Conservation (phyloP, 768 basidiomycete species). For the Termitomyces sp. region DNA sequence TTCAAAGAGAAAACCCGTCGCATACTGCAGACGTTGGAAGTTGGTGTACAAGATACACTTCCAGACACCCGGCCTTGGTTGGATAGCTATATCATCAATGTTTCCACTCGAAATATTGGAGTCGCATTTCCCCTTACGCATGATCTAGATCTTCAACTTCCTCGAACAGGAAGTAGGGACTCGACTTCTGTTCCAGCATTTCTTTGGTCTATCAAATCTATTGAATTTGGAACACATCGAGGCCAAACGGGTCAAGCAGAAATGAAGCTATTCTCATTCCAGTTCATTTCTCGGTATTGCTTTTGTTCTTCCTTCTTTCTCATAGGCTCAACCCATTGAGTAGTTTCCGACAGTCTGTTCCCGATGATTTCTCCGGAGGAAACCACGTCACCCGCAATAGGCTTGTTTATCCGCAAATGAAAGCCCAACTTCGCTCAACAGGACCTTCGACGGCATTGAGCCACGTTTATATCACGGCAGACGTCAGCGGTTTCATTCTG, state of each 20-base stretch:
- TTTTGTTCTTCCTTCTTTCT: conserved; percentile 1
- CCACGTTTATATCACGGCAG: conserved; percentile 59
- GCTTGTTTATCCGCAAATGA: conserved; percentile 79
- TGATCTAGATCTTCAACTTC: conserved; percentile 52
- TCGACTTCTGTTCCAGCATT: conserved; percentile 66
- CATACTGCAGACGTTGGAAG: conserved; percentile 73
- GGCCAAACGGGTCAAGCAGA: conserved; percentile 77
- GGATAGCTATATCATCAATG: conserved; percentile 47
- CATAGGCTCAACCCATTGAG: conserved; percentile 8
- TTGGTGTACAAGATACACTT: conserved; percentile 43
- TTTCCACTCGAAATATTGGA: conserved; percentile 69
- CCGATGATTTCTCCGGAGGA: conserved; percentile 68
- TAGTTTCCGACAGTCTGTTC: conserved; percentile 76
- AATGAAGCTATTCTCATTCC: conserved; percentile 74
- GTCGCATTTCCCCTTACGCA: conserved; percentile 83
- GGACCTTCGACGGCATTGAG: conserved; percentile 39
- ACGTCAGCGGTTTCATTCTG: conserved; percentile 80
- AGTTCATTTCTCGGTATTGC: conserved; percentile 74
- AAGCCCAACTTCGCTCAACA: conserved; percentile 62
- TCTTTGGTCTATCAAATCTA: conserved; percentile 74
- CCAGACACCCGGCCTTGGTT: conserved; percentile 47
- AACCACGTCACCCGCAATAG: conserved; percentile 67
- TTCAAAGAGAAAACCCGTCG: conserved; percentile 80
- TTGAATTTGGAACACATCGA: conserved; percentile 68
- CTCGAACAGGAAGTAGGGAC: conserved; percentile 35